These are phyloP conservation scores for Salvia sclarea DNA, from an alignment of 305 asterid species.

Conservation along the genomic window DNA sequence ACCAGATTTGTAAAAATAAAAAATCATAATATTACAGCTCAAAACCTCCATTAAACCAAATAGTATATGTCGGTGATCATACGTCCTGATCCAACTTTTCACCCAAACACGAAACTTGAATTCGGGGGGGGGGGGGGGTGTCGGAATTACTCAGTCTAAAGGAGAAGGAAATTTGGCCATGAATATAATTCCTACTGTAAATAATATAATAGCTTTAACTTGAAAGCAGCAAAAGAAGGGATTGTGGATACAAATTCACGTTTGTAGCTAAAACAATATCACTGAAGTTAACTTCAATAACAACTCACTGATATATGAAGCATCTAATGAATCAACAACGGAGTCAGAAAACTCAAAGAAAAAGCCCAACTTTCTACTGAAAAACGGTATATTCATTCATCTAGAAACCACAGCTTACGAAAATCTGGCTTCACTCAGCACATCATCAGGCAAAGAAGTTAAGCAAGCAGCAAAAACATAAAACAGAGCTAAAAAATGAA, in stretches of 20 bases:
- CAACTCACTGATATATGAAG: background rate
- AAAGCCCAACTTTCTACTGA: background rate
- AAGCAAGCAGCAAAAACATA: background rate
- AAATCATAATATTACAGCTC: background rate
- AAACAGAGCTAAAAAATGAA: conserved; percentile 18
- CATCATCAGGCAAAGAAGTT: background rate
- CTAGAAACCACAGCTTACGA: background rate
- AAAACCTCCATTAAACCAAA: background rate
- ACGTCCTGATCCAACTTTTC: background rate
- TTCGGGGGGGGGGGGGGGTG: no score
- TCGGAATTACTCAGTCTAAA: background rate
- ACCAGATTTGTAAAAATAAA: no score
- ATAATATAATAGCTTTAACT: background rate
- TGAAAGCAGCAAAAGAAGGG: background rate
- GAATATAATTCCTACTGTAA: background rate
- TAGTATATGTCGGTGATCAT: conserved; percentile 4
- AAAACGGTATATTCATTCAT: background rate
- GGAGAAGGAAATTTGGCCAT: background rate
- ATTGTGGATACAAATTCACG: background rate
- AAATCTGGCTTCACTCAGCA: background rate
- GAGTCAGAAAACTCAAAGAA: background rate
- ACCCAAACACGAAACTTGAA: background rate
- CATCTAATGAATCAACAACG: background rate
- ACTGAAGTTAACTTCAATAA: background rate
- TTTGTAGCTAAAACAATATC: background rate